These are phyloP conservation scores for Colletotrichum gigasporum DNA, from an alignment of 2,329 filamentous ascomycete species.

Conservation along the genomic window DNA sequence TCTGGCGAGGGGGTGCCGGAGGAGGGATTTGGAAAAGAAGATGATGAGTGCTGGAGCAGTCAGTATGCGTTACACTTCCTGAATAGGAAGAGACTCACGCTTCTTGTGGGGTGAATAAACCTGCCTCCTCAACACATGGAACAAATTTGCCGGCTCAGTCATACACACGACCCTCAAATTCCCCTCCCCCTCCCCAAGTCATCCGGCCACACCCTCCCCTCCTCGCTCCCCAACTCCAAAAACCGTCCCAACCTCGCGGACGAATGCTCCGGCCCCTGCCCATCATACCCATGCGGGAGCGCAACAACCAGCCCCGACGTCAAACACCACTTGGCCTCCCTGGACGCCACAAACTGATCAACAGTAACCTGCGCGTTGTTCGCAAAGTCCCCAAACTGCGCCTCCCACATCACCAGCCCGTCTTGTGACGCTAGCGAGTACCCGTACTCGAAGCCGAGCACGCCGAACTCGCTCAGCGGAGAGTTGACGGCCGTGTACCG, in stretches of 20 bases:
- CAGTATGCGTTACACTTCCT: conserved; percentile 31
- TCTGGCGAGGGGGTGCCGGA: conserved; percentile 91
- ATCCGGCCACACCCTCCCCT: conserved; percentile 83
- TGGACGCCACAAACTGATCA: conserved; percentile 97
- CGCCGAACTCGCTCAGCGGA: conserved; percentile 75
- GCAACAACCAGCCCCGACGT: conserved; percentile 96
- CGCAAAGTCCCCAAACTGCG: conserved; percentile 99
- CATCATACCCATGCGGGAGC: conserved; percentile 96
- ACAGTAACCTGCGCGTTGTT: conserved; percentile 99
- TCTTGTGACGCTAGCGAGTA: conserved; percentile 97
- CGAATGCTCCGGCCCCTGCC: conserved; percentile 97
- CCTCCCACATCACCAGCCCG: conserved; percentile 98
- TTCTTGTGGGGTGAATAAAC: conserved; percentile 99
- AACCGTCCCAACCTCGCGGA: conserved; percentile 97
- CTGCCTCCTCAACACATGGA: conserved; percentile 95
- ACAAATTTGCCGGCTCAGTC: conserved; percentile 94
- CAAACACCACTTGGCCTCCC: conserved; percentile 98
- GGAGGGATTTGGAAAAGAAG: conserved; percentile 97
- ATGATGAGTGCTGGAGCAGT: conserved; percentile 77
- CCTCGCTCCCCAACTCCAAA: conserved; percentile 95
- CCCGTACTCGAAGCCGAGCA: conserved; percentile 96
- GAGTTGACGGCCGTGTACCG: conserved; percentile 98
- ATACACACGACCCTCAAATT: conserved; percentile 99
- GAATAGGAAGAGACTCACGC: conserved; percentile 68
- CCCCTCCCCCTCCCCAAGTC: conserved; percentile 96